Base-by-base conservation (phyloP, 1,139 yeast species). In the Pichia sp. region DNA sequence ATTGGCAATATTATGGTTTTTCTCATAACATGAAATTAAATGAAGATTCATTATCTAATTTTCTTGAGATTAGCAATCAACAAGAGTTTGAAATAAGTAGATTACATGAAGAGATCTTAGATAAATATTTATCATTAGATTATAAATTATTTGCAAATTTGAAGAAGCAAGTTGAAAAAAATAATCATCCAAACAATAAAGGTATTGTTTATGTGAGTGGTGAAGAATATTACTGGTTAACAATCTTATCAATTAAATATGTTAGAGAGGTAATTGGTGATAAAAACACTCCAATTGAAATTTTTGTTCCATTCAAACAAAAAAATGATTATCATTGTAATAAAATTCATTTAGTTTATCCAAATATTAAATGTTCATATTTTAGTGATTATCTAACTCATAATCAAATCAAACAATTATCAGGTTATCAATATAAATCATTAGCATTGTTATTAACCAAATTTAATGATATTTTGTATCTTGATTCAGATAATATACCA, bases 401-500 rank as follows among this genome's bases (percentile, higher is more conserved):
- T 3, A 38, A 44, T 11, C 47, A 51, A 9, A 39, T 61, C 11
- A 24, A 48, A 3, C 34, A 40, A 12, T 11, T 60, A 32, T 41
- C 51, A 24, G 85, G 87, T 0, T 82, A 73, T 59, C 89, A 82
- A 64, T 78, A 71, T 60, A 83, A 83, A 61, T 72, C 79, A 66
- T 68, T 82, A 53, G 88, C 88, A 0, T 58, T 83, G 39, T 63
- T 83, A 48, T 67, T 80, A 38, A 79, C 87, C 3, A 67, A 67
- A 44, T 83, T 83, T 59, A 80, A 80, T 51, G 76, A 77, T 50
- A 72, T 80, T n/a, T 61, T 83, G 46, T 81, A 80, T 58, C 60
- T 84, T 48, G 92, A 84, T 60, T 80, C 87, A 2, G 90, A 84
- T 61, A 78, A 82, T 59, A 75, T 80, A 58, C 85, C 88, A 13